Percentiles rank a stretch among this genome's conserved stretches.
Evolutionary conservation across 23 red algal species (phyloP).

Genomic region (Pyropia yezoensis): DNA sequence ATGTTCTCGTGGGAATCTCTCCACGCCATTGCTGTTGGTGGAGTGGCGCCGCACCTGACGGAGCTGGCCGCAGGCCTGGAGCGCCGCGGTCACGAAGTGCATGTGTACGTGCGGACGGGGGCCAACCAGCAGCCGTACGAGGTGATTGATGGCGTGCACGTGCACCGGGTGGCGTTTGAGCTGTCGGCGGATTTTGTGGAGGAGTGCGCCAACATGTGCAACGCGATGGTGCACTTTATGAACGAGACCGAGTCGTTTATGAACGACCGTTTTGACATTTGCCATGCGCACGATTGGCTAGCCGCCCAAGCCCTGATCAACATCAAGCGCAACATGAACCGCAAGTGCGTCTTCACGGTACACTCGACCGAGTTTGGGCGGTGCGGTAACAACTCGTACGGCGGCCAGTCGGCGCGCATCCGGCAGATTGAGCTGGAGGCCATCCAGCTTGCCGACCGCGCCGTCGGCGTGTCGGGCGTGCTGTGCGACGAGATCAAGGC

Average conservation of each 20-base stretch:
- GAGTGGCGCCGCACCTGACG: conserved; percentile 83
- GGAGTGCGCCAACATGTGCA: conserved; percentile 84
- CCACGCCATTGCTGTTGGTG: conserved; percentile 79
- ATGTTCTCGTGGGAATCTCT: conserved; percentile 88
- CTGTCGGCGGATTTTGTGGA: conserved; percentile 79
- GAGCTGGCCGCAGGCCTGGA: conserved; percentile 81
- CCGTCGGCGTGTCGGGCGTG: conserved; percentile 80
- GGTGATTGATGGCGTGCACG: conserved; percentile 82
- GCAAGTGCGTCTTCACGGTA: conserved; percentile 73
- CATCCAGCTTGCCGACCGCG: conserved; percentile 59
- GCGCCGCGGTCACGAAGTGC: conserved; percentile 88
- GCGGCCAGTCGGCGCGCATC: conserved; percentile 84
- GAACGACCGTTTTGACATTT: conserved; percentile 74
- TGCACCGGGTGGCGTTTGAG: conserved; percentile 79
- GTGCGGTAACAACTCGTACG: conserved; percentile 84
- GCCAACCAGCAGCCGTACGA: conserved; percentile 66
- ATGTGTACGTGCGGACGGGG: conserved; percentile 77
- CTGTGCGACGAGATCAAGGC: conserved; percentile 92
- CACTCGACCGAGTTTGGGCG: conserved; percentile 94
- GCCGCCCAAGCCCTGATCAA: conserved; percentile 73
- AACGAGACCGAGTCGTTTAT: conserved; percentile 86
- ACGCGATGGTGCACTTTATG: conserved; percentile 87
- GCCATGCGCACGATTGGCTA: conserved; percentile 90
- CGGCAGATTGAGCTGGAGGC: conserved; percentile 70
- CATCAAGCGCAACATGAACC: conserved; percentile 63